A percentile compares a stretch with the other conserved stretches of the same genome.
These are phyloP conservation scores for Knufia fluminis DNA, from an alignment of 2,329 filamentous ascomycete genomes.

Conservation along the genomic window DNA sequence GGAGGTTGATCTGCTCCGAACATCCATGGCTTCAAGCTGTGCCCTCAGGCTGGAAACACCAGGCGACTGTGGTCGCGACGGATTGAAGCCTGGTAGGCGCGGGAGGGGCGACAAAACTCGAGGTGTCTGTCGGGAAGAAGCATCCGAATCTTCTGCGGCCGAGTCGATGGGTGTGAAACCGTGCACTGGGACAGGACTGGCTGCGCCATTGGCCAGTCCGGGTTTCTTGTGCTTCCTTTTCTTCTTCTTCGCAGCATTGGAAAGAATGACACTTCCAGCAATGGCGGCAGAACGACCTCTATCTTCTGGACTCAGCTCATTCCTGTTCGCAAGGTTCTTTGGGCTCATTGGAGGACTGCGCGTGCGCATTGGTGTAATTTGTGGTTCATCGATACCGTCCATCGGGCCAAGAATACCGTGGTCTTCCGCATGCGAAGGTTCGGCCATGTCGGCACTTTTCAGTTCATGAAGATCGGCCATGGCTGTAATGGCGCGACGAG, in stretches of 20 bases:
- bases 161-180: slow-evolving; percentile 37
- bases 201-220: slow-evolving; percentile 14
- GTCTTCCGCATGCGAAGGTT: neutral
- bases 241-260: slow-evolving; percentile 28
- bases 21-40: slow-evolving; percentile 68
- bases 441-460: neutral
- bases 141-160: slow-evolving; percentile 39
- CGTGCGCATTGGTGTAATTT: slow-evolving; percentile 20
- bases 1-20: slow-evolving; percentile 49
- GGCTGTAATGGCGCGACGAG: neutral
- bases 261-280: slow-evolving; percentile 25
- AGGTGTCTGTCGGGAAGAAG: slow-evolving; percentile 31
- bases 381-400: slow-evolving; percentile 17
- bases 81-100: slow-evolving; percentile 31
- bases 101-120: slow-evolving; percentile 26
- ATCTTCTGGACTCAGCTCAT: slow-evolving; percentile 2
- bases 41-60: slow-evolving; percentile 76
- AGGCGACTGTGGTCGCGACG: slow-evolving; percentile 47
- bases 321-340: slow-evolving; percentile 5
- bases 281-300: slow-evolving; percentile 19
- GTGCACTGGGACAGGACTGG: slow-evolving; percentile 28
- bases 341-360: slow-evolving; percentile 18
- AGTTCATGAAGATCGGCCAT: neutral
- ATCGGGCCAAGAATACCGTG: slow-evolving; percentile 9
- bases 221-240: slow-evolving; percentile 33